Evolutionary conservation across 352 stramenopile genomes (phyloP), one percentile per base, ranked within the genome.

Genomic region (Globisporangium alternatum): DNA sequence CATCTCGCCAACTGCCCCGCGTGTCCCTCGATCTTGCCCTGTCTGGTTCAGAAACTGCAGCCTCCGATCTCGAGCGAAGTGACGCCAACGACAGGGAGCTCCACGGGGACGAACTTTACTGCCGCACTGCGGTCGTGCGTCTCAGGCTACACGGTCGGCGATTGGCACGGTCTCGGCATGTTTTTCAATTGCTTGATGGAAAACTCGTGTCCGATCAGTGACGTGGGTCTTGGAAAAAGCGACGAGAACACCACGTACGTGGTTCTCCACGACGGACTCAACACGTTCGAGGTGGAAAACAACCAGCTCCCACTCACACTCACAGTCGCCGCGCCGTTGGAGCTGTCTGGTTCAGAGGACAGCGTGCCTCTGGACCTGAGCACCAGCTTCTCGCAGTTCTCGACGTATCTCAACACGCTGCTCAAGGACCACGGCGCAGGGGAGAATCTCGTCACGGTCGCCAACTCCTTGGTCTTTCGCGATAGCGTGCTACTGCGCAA

Each of bases 121-220:
- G 5, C 10, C 8, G 63, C 63, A 0, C 6, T 68, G 2, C 22
- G 10, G 2, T 22, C 56, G 9, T 68, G 63, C 47, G 41, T 44
- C 8, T 39, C 48, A 15, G 37, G 47, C 2, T 48, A 48, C n/a
- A 22, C 48, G 22, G 47, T 41, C 3, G 19, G n/a, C 2, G 17
- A 60, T 3, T 64, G 37, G 55, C 44, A 35, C 9, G 25, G 37
- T 19, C 17, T 65, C 12, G 45, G 21, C 25, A 19, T 3, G 7
- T 68, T 68, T n/a, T 64, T 68, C 56, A 4, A 22, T 6, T 68
- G 63, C 35, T 41, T 65, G 19, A 58, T 48, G 56, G 31, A 45
- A 2, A 54, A 64, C 21, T 35, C 33, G 45, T 68, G 63, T 44
- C 63, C 33, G 39, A 13, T 66, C 2, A 43, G 48, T 43, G 15